Evolutionary conservation across 2,329 filamentous ascomycete genomes (phyloP).

Genomic region (Pyrenochaeta sp.): DNA sequence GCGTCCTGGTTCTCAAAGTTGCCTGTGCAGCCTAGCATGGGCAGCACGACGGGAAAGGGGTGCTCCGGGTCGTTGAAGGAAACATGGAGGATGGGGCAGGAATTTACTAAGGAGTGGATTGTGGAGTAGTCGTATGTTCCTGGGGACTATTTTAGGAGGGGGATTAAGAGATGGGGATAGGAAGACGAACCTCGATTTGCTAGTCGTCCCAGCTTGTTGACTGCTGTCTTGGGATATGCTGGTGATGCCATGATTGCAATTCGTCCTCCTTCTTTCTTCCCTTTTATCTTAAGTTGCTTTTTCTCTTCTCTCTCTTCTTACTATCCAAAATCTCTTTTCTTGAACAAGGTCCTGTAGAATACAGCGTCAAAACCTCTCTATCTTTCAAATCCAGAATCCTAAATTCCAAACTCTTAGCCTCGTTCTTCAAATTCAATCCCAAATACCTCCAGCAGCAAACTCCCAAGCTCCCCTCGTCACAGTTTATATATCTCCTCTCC

Average conservation of each 20-base stretch:
- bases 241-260: conserved; percentile 19
- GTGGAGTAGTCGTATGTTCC: conserved; percentile 45
- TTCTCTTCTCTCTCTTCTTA: neutral
- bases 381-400: too few relatives aligned
- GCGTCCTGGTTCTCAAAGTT: conserved; percentile 57
- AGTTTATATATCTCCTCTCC: too few relatives aligned
- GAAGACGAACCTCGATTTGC: conserved; percentile 36
- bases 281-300: too few relatives aligned
- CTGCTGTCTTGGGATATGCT: conserved; percentile 33
- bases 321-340: neutral
- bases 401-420: too few relatives aligned
- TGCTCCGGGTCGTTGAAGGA: conserved; percentile 43
- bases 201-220: conserved; percentile 38
- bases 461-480: too few relatives aligned
- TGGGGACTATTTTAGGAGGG: conserved; percentile 7
- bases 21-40: conserved; percentile 51
- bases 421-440: neutral
- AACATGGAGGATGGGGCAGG: conserved; percentile 42
- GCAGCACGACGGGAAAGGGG: conserved; percentile 63
- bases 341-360: neutral
- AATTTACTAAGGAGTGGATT: conserved; percentile 43
- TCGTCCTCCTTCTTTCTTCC: neutral
- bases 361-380: too few relatives aligned
- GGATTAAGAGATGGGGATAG: too few relatives aligned
- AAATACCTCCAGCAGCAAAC: too few relatives aligned